Base-by-base conservation (phyloP, 768 basidiomycete species). In the Hericium coralloides region DNA sequence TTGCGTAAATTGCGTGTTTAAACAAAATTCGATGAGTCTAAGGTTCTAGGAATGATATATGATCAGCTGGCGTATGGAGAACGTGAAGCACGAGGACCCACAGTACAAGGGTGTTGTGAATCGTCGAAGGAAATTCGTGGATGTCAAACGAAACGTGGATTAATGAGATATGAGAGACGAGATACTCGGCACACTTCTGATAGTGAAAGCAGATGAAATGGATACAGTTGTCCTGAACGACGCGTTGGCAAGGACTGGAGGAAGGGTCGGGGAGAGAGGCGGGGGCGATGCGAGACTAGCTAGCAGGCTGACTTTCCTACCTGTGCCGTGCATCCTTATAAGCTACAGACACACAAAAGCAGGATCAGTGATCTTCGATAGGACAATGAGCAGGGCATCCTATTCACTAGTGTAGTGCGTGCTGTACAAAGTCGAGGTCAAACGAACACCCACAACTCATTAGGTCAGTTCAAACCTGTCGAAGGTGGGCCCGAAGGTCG, bases 391-490 rank as follows among this genome's bases (percentile, higher is more conserved):
- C 31, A 31, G 31, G 31, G 31, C 31, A 9, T 31, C 7, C 31
- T 31, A 31, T 31, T 31, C 31, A 31, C 10, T 9, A 9, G 31
- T 31, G 31, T 31, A 31, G 10, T 8, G 31, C 31, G 31, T 60
- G 23, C 64, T 58, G 18, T 59, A 63, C 31, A n/a, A 39, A 60
- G 65, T n/a, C n/a, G n/a, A n/a, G n/a, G n/a, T 43, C n/a, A 22
- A 20, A 38, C 31, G 31, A 31, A 31, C 31, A 8, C 31, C 31
- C 31, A 31, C 31, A 31, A 31, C 31, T 31, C 43, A 39, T 26
- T 37, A n/a, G n/a, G n/a, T n/a, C n/a, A n/a, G n/a, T n/a, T n/a
- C n/a, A n/a, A n/a, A n/a, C n/a, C n/a, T n/a, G n/a, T n/a, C n/a
- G n/a, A n/a, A n/a, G n/a, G n/a, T n/a, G n/a, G n/a, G n/a, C n/a